These are phyloP conservation scores for Primulina tabacum DNA, from an alignment of 257 asterid genomes.

Conservation along the genomic window DNA sequence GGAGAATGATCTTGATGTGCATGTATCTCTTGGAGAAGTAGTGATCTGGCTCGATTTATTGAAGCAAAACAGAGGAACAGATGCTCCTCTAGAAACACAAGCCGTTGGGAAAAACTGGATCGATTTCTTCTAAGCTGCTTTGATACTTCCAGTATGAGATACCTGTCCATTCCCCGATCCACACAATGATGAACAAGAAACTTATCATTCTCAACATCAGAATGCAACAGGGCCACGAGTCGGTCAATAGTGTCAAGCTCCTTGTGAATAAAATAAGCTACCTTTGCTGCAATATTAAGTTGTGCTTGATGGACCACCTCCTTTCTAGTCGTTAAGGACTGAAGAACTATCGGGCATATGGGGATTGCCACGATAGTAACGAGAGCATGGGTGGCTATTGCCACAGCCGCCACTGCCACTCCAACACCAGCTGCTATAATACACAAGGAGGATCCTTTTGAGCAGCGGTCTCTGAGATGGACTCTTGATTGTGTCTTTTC, in stretches of 20 bases:
- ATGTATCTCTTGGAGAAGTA: constrained; percentile 43
- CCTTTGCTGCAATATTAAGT: constrained; percentile 74
- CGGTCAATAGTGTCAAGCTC: constrained; percentile 72
- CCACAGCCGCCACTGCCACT: constrained; percentile 56
- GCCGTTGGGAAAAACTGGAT: constrained; percentile 49
- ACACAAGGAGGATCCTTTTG: constrained; percentile 56
- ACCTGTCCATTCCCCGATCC: constrained; percentile 33
- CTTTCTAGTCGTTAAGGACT: constrained; percentile 38
- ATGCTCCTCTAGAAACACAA: constrained; percentile 80
- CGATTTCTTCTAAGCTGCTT: constrained; percentile 63
- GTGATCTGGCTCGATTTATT: constrained; percentile 64
- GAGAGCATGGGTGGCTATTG: constrained; percentile 63
- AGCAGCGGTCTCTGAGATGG: constrained; percentile 33
- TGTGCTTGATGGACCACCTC: constrained; percentile 55
- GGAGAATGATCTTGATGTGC: constrained; percentile 27
- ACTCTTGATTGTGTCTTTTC: constrained; percentile 49
- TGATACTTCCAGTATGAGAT: constrained; percentile 60
- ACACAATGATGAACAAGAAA: constrained; percentile 47
- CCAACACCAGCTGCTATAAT: constrained; percentile 53
- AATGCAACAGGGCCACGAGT: constrained; percentile 52
- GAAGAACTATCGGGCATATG: constrained; percentile 32
- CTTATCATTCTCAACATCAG: constrained; percentile 55
- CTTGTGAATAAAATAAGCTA: constrained; percentile 58
- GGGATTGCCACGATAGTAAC: constrained; percentile 42
- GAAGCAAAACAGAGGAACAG: constrained; percentile 72